Evolutionary conservation across 306 rosid species (phyloP).

Genomic region (Sophora flavescens): DNA sequence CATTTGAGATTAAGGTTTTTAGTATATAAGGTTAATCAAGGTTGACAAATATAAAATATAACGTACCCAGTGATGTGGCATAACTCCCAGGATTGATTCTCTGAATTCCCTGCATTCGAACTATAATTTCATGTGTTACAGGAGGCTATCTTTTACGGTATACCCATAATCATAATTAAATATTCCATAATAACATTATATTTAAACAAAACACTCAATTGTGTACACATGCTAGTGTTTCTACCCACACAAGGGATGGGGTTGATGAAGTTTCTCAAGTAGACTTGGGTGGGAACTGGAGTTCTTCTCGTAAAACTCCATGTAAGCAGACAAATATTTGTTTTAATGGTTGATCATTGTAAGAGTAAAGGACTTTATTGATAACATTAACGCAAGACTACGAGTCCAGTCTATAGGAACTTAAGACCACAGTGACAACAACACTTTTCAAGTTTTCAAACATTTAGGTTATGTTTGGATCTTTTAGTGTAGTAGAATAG

Average conservation of each 20-base stretch:
- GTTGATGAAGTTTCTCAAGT: constrained; percentile 33
- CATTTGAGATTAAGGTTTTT: constrained; percentile 22
- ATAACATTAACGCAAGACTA: constrained; percentile 20
- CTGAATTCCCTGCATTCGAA: constrained; percentile 98
- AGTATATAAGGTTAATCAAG: constrained; percentile 4
- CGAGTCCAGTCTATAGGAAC: neutral
- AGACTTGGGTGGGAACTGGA: constrained; percentile 13
- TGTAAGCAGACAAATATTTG: constrained; percentile 25
- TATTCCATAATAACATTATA: constrained; percentile 25
- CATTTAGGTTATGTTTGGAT: constrained; percentile 23
- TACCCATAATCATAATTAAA: constrained; percentile 30
- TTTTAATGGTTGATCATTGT: constrained; percentile 21
- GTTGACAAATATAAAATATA: constrained; percentile 42
- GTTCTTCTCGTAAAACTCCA: constrained; percentile 36
- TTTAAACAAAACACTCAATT: constrained; percentile 14
- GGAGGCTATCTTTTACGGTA: constrained; percentile 48
- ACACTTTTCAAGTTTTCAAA: neutral
- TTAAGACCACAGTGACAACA: constrained; percentile 9
- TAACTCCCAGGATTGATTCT: constrained; percentile 94
- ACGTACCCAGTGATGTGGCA: constrained; percentile 98
- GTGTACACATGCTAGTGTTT: constrained; percentile 15
- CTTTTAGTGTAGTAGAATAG: neutral
- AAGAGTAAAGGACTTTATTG: constrained; percentile 12
- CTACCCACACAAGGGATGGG: constrained; percentile 18
- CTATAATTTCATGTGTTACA: constrained; percentile 64